Evolutionary conservation across 768 basidiomycete genomes (phyloP).

Genomic region (Suillus sp.): DNA sequence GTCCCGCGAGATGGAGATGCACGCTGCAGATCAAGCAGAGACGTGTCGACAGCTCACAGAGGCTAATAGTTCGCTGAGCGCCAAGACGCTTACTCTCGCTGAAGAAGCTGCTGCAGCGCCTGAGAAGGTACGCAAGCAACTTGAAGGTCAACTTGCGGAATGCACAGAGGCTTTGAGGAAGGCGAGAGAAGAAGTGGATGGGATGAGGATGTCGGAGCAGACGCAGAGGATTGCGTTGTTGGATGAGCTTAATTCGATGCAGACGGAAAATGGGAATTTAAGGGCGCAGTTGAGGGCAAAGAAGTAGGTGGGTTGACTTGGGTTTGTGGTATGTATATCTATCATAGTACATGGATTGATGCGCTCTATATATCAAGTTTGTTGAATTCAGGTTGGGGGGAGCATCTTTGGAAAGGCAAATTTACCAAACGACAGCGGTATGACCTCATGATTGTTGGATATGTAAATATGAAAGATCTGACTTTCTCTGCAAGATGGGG

Average conservation of each 20-base stretch:
- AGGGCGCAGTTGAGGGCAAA: conserved; percentile 69
- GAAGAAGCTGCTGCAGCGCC: conserved; percentile 40
- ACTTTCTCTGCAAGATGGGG: too few relatives aligned
- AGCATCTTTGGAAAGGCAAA: too few relatives aligned
- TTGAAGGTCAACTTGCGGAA: conserved; percentile 66
- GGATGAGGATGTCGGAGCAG: conserved; percentile 71
- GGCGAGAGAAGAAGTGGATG: conserved; percentile 69
- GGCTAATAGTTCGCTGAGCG: conserved; percentile 76
- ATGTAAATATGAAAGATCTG: too few relatives aligned
- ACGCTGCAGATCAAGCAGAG: conserved; percentile 73
- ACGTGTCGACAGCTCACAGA: conserved; percentile 72
- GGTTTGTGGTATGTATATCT: not conserved
- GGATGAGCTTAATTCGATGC: conserved; percentile 84
- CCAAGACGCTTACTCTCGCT: conserved; percentile 57
- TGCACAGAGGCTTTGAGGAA: conserved; percentile 60
- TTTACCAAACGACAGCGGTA: too few relatives aligned
- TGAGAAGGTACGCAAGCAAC: conserved; percentile 56
- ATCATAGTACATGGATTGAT: not conserved
- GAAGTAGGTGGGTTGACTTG: conserved; percentile 35
- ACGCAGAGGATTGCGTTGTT: conserved; percentile 80
- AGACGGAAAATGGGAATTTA: conserved; percentile 74
- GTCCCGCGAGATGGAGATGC: conserved; percentile 69
- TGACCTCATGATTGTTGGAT: not conserved
- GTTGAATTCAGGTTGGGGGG: conserved; percentile 19
- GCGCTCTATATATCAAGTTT: not conserved